Conservation (phyloP, 2,329 filamentous ascomycete genomes). For the Aspergillus caelatus region DNA sequence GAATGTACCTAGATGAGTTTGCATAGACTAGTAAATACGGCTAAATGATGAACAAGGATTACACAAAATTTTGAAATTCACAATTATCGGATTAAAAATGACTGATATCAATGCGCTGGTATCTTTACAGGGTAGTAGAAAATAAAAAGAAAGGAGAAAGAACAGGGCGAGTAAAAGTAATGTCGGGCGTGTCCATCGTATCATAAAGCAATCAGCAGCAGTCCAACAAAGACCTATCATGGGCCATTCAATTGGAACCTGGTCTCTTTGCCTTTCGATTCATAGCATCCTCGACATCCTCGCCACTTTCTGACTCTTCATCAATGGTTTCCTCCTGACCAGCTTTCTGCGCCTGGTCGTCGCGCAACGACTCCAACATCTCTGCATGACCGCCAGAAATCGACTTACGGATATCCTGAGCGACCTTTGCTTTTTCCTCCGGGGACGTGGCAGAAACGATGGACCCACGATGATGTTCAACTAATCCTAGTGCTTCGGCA, state of each 20-base stretch:
- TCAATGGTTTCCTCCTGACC: slow-evolving; percentile 28
- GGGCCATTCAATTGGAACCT: not conserved
- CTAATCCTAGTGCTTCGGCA: slow-evolving; percentile 37
- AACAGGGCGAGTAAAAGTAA: not conserved
- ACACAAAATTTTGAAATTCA: not conserved
- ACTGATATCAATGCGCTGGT: not conserved
- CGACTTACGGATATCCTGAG: slow-evolving; percentile 41
- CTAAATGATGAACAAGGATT: not conserved
- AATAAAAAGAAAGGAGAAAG: not conserved
- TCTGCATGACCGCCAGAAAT: slow-evolving; percentile 34
- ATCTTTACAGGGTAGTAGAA: slow-evolving; percentile 7
- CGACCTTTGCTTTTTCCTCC: slow-evolving; percentile 38
- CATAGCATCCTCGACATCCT: slow-evolving; percentile 12
- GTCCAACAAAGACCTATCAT: not conserved
- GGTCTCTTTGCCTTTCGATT: slow-evolving; percentile 5
- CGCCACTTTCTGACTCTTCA: slow-evolving; percentile 23
- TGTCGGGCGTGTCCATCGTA: not conserved
- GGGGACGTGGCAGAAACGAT: slow-evolving; percentile 37
- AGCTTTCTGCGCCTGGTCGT: slow-evolving; percentile 29
- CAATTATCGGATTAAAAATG: not conserved
- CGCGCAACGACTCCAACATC: slow-evolving; percentile 32
- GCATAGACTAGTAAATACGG: not conserved
- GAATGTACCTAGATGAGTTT: not conserved
- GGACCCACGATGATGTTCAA: slow-evolving; percentile 43
- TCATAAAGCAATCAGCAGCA: not conserved